Percentiles rank a stretch among this genome's conserved stretches.
These are phyloP conservation scores for Fusarium papillatum DNA, from an alignment of 2,329 filamentous ascomycete species.

Conservation along the genomic window DNA sequence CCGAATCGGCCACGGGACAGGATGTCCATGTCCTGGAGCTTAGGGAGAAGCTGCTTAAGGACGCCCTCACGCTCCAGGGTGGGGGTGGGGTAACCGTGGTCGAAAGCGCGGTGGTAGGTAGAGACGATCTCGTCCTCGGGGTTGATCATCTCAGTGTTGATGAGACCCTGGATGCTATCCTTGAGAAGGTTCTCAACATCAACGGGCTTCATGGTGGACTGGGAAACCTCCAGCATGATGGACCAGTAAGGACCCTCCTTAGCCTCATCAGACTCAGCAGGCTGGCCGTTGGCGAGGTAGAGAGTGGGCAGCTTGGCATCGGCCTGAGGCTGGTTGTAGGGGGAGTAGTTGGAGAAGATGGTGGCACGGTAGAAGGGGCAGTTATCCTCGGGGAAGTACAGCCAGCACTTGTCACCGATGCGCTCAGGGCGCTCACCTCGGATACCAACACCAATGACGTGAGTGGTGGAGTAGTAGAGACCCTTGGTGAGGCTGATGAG, in stretches of 20 bases:
- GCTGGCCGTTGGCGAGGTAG: conserved; percentile 88
- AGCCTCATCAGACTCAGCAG: conserved; percentile 78
- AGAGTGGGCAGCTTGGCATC: conserved; percentile 89
- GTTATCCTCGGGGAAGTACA: conserved; percentile 99
- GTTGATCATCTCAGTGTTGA: conserved; percentile 98
- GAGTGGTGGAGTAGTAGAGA: conserved; percentile 96
- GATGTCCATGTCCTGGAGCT: conserved; percentile 92
- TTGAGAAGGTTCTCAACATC: conserved; percentile 86
- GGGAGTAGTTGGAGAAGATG: conserved; percentile 99
- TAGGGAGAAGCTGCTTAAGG: conserved; percentile 91
- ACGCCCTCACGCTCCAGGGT: conserved; percentile 95
- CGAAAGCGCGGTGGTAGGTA: conserved; percentile 97
- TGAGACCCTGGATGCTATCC: conserved; percentile 94
- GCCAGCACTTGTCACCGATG: conserved; percentile 99
- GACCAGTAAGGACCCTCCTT: conserved; percentile 98
- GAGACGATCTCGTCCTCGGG: conserved; percentile 95
- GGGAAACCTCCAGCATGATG: conserved; percentile 98
- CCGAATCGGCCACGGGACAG: conserved; percentile 97
- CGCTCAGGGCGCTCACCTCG: conserved; percentile 92
- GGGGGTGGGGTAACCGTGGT: conserved; percentile 98
- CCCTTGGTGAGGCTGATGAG: conserved; percentile 87
- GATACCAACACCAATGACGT: conserved; percentile 96
- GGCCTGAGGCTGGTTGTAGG: conserved; percentile 92
- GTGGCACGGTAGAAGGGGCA: conserved; percentile 99
- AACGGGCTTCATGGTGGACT: conserved; percentile 96